These are phyloP conservation scores for Ascochyta pisi DNA, from an alignment of 2,329 filamentous ascomycete genomes.

Conservation along the genomic window DNA sequence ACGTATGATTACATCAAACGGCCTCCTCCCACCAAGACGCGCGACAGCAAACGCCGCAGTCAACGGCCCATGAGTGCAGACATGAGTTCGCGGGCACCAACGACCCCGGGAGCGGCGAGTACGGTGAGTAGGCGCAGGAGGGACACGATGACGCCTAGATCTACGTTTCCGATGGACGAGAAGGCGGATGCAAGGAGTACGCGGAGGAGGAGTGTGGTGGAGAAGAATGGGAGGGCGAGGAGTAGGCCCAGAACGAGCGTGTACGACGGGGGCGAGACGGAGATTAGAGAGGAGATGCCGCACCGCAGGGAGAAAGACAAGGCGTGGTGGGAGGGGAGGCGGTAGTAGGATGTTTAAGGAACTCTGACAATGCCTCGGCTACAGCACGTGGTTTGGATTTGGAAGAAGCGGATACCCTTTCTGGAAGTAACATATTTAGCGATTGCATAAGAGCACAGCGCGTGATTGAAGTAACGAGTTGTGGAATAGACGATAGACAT, in stretches of 20 bases:
- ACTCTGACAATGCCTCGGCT: not conserved
- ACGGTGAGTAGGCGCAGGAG: slow-evolving; percentile 18
- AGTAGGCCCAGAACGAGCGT: slow-evolving; percentile 33
- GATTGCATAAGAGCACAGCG: slow-evolving; percentile 12
- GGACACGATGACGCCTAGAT: slow-evolving; percentile 33
- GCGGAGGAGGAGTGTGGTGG: slow-evolving; percentile 13
- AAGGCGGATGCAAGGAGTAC: slow-evolving; percentile 14
- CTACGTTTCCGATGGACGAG: slow-evolving; percentile 28
- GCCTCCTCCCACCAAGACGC: slow-evolving; percentile 40
- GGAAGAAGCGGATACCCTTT: slow-evolving; percentile 16
- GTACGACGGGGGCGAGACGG: slow-evolving; percentile 40
- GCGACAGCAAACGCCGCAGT: slow-evolving; percentile 21
- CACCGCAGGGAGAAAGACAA: slow-evolving; percentile 42
- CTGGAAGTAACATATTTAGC: slow-evolving; percentile 11
- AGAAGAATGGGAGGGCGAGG: slow-evolving; percentile 21
- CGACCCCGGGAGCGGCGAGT: slow-evolving; percentile 12
- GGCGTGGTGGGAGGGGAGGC: slow-evolving; percentile 46
- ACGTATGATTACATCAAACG: slow-evolving; percentile 51
- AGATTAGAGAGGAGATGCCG: slow-evolving; percentile 43
- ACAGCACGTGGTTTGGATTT: not conserved
- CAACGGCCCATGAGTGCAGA: slow-evolving; percentile 26
- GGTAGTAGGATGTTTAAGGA: not conserved
- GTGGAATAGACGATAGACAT: too few relatives aligned
- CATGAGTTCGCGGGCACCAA: slow-evolving; percentile 11
- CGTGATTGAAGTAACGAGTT: not conserved